Evolutionary conservation across 2,329 filamentous ascomycete species (phyloP), one percentile per base, ranked within the genome.

Genomic region (Sporothrix luriei): DNA sequence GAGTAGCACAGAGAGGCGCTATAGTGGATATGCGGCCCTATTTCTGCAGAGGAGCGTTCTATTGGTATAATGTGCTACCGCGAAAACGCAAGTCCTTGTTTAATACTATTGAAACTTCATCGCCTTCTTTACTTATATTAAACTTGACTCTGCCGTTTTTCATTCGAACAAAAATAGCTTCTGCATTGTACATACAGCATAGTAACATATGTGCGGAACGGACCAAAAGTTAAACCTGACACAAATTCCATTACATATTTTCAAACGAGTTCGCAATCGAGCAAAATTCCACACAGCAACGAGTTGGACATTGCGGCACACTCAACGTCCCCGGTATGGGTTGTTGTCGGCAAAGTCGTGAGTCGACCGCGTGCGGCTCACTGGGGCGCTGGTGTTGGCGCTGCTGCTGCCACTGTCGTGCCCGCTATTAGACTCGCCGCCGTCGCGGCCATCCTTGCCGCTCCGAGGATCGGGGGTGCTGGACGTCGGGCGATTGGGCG

Each of bases 271-370:
- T 43, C 40, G 40, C 48, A 66, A 43, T 43, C 11, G 40, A 43
- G 11, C 40, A 43, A 10, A 16, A 43, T 21, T 33, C 33, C 33
- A 48, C 46, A 26, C 10, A 10, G 19, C 4, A 24, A 16, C 13
- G n/a, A 43, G 19, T 33, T 4, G 33, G 33, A 33, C 7, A 2
- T 46, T 10, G 9, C 57, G 11, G 5, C 43, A 24, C 14, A 40
- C 21, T 71, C 29, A 71, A n/a, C 52, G 43, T 1, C 70, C 68
- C n/a, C 68, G 59, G 66, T 71, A 73, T 14, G 73, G 72, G 67
- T 74, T 74, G 49, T 71, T 75, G 48, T 73, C 71, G 21, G 71
- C 59, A 70, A 74, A 73, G n/a, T 73, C 71, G 14, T 43, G 19
- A 6, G 70, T 68, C 40, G 71, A 66, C 13, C 62, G 67, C 52